Conservation (phyloP, 352 stramenopile species). For the Phytophthora gonapodyides region DNA sequence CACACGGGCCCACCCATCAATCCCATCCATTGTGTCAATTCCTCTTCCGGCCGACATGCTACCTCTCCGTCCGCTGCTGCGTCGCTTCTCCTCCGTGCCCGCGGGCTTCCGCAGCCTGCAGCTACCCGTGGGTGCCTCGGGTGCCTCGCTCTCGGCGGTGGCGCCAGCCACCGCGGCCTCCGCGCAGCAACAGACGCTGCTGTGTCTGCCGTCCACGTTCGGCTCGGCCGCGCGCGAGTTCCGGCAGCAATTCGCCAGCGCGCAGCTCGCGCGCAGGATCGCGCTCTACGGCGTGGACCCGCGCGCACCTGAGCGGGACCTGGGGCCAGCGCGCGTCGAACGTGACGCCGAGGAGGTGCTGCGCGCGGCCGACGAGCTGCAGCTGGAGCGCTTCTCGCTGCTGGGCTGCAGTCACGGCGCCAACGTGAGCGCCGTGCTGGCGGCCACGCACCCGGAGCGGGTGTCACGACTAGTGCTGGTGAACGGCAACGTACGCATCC, state of each 20-base stretch:
- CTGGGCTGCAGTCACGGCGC: conserved; percentile 78
- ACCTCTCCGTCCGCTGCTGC: conserved; percentile 22
- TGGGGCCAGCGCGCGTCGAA: conserved; percentile 63
- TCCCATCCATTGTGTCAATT: neutral
- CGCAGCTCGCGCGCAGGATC: conserved; percentile 52
- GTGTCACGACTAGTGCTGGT: conserved; percentile 75
- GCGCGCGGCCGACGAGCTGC: conserved; percentile 58
- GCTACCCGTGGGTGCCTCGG: conserved; percentile 39
- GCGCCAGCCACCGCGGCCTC: conserved; percentile 11
- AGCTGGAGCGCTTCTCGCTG: conserved; percentile 72
- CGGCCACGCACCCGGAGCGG: conserved; percentile 66
- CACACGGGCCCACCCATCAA: conserved; percentile 9
- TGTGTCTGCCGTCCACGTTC: conserved; percentile 76
- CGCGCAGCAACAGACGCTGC: conserved; percentile 38
- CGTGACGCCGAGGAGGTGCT: conserved; percentile 75
- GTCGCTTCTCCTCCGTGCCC: conserved; percentile 24
- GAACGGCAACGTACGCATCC: conserved; percentile 71
- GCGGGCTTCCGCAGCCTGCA: conserved; percentile 38
- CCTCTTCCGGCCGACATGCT: conserved; percentile 2
- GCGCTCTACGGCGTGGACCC: conserved; percentile 71
- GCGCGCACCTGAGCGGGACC: conserved; percentile 51
- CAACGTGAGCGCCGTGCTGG: conserved; percentile 73
- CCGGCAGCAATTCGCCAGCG: conserved; percentile 49
- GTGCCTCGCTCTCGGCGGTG: conserved; percentile 54
- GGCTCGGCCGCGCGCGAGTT: conserved; percentile 69